phyloP scores from a whole-genome alignment of 495 filamentous ascomycete genomes.

The Xylaria cubensis region DNA sequence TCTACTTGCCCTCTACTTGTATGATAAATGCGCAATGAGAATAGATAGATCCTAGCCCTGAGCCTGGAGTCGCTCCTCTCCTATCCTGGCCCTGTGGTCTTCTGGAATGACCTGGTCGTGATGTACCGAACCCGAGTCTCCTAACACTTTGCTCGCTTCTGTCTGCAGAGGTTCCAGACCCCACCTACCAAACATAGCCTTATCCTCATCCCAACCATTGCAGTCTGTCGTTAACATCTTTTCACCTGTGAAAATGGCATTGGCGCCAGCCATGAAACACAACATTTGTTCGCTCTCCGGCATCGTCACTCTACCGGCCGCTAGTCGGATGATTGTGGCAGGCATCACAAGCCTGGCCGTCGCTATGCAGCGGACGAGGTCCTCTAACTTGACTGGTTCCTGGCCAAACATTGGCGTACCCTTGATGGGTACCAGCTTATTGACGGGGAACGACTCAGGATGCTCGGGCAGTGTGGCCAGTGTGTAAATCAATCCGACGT shows the following conservation, averaged over 20 bases:
- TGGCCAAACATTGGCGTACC: conserved; percentile 80
- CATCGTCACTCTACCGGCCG: conserved; percentile 78
- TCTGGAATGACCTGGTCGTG: neutral
- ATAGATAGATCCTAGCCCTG: neutral
- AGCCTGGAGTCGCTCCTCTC: conserved; percentile 1
- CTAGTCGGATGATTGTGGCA: conserved; percentile 78
- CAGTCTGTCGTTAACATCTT: conserved; percentile 91
- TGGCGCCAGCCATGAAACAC: conserved; percentile 86
- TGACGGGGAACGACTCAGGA: conserved; percentile 85
- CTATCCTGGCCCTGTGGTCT: neutral
- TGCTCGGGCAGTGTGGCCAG: conserved; percentile 76
- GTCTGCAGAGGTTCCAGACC: conserved; percentile 63
- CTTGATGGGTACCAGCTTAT: conserved; percentile 83
- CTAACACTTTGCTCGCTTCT: conserved; percentile 58
- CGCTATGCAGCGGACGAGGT: conserved; percentile 76
- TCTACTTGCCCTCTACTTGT: neutral
- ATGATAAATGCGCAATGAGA: neutral
- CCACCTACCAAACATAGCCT: conserved; percentile 77
- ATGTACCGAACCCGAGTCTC: conserved; percentile 13
- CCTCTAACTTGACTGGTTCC: conserved; percentile 71
- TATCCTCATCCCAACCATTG: conserved; percentile 87
- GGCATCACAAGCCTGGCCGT: conserved; percentile 81
- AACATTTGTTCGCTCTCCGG: conserved; percentile 81
- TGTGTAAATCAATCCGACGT: conserved; percentile 78
- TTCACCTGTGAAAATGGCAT: conserved; percentile 89